Conservation (phyloP, 2,329 filamentous ascomycete species). For the Teratosphaeria gauchensis region DNA sequence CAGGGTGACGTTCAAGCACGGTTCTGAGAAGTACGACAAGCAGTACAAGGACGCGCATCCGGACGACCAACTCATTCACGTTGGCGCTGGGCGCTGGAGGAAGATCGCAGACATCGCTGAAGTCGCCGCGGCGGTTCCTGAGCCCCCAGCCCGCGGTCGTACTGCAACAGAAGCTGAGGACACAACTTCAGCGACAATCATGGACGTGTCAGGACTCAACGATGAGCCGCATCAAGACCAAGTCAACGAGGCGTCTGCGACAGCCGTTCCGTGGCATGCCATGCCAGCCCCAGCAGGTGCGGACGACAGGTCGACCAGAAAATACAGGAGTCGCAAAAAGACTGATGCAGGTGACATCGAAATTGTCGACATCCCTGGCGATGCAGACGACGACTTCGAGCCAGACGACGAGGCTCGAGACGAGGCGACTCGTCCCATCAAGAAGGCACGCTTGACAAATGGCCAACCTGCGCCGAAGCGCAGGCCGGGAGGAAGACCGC, state of each 20-base stretch:
- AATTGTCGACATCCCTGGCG: neutral
- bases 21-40: slow-evolving; percentile 1
- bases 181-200: neutral
- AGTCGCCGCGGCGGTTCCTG: neutral
- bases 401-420: neutral
- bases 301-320: neutral
- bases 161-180: neutral
- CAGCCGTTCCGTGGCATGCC: neutral
- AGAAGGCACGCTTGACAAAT: neutral
- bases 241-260: neutral
- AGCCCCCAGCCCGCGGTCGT: neutral
- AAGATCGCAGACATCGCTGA: neutral
- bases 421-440: neutral
- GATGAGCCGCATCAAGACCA: neutral
- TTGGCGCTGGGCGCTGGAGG: slow-evolving; percentile 3
- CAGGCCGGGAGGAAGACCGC: neutral
- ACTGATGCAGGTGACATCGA: neutral
- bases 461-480: neutral
- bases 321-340: neutral
- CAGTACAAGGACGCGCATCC: slow-evolving; percentile 2
- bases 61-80: slow-evolving; percentile 1
- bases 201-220: neutral
- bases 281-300: neutral
- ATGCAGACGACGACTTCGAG: neutral
- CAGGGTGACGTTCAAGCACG: neutral